These are phyloP conservation scores for Clonostachys rosea DNA, from an alignment of 2,329 filamentous ascomycete genomes.

Conservation along the genomic window DNA sequence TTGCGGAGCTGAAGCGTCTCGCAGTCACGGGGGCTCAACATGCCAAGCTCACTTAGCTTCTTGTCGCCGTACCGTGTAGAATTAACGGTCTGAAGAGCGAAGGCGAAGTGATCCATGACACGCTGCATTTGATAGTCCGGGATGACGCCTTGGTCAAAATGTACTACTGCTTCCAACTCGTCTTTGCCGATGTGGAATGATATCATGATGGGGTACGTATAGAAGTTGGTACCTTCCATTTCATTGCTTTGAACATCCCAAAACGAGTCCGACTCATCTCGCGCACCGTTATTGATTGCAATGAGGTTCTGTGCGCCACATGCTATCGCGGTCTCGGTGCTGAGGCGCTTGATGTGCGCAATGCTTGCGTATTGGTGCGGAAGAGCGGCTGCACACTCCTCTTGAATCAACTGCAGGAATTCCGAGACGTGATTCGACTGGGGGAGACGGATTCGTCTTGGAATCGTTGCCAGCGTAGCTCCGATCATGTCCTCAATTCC, in stretches of 20 bases:
- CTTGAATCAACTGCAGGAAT: conserved; percentile 6
- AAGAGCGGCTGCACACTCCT: conserved; percentile 4
- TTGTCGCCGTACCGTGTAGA: conserved; percentile 3
- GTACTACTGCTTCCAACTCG: conserved; percentile 10
- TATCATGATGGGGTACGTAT: conserved; percentile 13
- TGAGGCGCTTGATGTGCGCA: conserved; percentile 9
- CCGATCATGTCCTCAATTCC: conserved; percentile 12
- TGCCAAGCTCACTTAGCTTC: neutral
- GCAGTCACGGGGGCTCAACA: conserved; percentile 11
- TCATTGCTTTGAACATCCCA: conserved; percentile 11
- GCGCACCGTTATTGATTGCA: conserved; percentile 8
- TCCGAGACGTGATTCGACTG: conserved; percentile 1
- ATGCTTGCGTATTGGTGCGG: conserved; percentile 7
- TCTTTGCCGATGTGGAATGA: conserved; percentile 10
- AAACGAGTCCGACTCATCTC: neutral
- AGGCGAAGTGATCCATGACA: conserved; percentile 10
- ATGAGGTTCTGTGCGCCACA: conserved; percentile 12
- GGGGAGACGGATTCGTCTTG: conserved; percentile 2
- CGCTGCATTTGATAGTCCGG: conserved; percentile 5
- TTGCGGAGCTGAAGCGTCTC: conserved; percentile 31
- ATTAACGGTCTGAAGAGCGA: neutral
- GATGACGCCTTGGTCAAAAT: conserved; percentile 9
- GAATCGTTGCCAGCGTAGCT: conserved; percentile 11
- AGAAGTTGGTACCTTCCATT: conserved; percentile 14
- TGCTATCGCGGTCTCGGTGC: conserved; percentile 6